Percentiles rank a stretch among this genome's conserved stretches.
Conservation (phyloP, 2,329 filamentous ascomycete genomes). For the Colletotrichum lini region DNA sequence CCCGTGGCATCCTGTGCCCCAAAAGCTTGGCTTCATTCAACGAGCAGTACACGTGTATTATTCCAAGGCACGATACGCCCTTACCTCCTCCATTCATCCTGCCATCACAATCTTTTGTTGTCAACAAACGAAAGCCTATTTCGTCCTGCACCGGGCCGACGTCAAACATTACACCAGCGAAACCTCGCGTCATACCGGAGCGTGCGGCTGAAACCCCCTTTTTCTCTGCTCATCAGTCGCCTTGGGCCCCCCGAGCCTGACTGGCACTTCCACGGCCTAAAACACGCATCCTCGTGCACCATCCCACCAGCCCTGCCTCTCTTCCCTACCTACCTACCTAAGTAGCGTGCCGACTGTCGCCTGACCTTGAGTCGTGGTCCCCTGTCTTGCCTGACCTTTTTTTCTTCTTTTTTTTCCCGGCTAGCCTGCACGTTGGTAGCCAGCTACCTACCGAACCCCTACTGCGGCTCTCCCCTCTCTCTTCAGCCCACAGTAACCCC, state of each 20-base stretch:
- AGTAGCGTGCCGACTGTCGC: slow-evolving; percentile 38
- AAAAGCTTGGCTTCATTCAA: slow-evolving; percentile 13
- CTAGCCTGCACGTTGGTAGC: background rate
- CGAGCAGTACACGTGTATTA: background rate
- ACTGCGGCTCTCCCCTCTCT: slow-evolving; percentile 31
- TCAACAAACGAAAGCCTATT: background rate
- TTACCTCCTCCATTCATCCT: slow-evolving; percentile 11
- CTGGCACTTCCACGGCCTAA: slow-evolving; percentile 35
- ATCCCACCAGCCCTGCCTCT: slow-evolving; percentile 28
- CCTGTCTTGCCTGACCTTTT: slow-evolving; percentile 8
- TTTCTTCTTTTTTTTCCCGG: background rate
- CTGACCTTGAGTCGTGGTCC: slow-evolving; percentile 35
- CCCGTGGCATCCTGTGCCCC: slow-evolving; percentile 27
- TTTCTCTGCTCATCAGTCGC: slow-evolving; percentile 9
- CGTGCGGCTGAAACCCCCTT: slow-evolving; percentile 33
- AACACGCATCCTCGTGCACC: slow-evolving; percentile 2
- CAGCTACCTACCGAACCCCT: slow-evolving; percentile 16
- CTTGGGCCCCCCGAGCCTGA: slow-evolving; percentile 20
- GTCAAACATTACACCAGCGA: background rate
- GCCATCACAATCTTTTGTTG: background rate
- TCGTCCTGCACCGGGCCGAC: background rate
- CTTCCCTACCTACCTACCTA: background rate
- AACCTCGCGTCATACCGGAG: slow-evolving; percentile 24
- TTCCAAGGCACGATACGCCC: slow-evolving; percentile 27
- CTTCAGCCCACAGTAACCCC: slow-evolving; percentile 25